Evolutionary conservation across 768 basidiomycete species (phyloP).

Genomic region (Xerocomellus dryophilus): DNA sequence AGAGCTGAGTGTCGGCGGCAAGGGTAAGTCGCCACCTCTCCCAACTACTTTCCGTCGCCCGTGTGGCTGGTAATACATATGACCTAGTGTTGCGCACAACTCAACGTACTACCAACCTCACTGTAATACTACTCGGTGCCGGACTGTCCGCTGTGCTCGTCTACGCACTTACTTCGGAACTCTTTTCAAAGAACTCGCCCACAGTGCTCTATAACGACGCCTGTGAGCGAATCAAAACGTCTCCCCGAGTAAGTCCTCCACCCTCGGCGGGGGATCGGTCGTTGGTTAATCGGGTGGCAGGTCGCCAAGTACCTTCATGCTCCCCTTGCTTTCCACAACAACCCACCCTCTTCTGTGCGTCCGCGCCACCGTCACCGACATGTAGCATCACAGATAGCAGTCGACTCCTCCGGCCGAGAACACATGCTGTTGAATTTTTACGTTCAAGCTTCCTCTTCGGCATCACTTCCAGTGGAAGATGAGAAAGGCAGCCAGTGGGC

Average conservation of each 20-base stretch:
- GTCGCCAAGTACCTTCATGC: conserved; percentile 65
- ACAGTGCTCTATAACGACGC: conserved; percentile 72
- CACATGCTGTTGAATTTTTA: conserved; percentile 86
- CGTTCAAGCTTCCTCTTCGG: conserved; percentile 53
- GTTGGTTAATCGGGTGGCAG: conserved; percentile 35
- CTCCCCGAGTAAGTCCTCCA: conserved; percentile 38
- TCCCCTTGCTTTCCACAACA: conserved; percentile 75
- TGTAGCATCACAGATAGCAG: conserved; percentile 72
- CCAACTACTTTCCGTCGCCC: not conserved
- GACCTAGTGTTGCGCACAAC: conserved; percentile 34
- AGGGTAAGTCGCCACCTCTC: conserved; percentile 47
- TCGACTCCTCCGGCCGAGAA: conserved; percentile 72
- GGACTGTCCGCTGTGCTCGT: conserved; percentile 69
- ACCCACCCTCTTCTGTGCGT: conserved; percentile 68
- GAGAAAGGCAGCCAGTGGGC: conserved; percentile 12
- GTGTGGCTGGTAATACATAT: not conserved
- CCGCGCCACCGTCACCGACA: conserved; percentile 82
- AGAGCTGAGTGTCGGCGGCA: conserved; percentile 70
- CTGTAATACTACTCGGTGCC: conserved; percentile 70
- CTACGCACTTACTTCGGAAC: conserved; percentile 78
- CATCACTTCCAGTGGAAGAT: conserved; percentile 31
- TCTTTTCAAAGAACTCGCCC: conserved; percentile 86
- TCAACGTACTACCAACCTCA: conserved; percentile 48
- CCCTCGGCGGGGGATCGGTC: not conserved
- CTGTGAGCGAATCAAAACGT: conserved; percentile 48